These are phyloP conservation scores for Mycena galopus DNA, from an alignment of 768 basidiomycete genomes.

Conservation along the genomic window DNA sequence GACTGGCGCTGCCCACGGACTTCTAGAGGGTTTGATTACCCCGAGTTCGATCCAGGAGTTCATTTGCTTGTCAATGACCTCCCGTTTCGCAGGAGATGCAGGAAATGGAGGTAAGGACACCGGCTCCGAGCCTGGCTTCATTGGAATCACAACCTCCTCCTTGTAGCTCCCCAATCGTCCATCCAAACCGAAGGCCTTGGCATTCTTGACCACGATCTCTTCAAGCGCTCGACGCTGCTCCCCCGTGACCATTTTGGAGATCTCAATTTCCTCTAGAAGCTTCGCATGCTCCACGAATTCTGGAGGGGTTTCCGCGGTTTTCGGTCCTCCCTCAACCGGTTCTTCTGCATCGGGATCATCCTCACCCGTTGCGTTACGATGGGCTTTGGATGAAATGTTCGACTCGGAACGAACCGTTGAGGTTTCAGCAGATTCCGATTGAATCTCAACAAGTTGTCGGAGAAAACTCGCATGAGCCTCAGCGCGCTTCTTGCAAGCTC, in stretches of 20 bases:
- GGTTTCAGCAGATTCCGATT: neutral
- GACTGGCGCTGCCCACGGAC: slow-evolving; percentile 47
- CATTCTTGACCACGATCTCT: slow-evolving; percentile 32
- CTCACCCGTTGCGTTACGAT: neutral
- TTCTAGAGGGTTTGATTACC: slow-evolving; percentile 54
- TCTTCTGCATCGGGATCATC: neutral
- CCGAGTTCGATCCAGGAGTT: slow-evolving; percentile 47
- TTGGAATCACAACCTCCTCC: slow-evolving; percentile 39
- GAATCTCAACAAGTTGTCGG: neutral
- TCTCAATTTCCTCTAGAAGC: neutral
- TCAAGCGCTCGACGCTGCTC: slow-evolving; percentile 20
- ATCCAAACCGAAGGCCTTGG: slow-evolving; percentile 46
- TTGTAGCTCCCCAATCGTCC: slow-evolving; percentile 46
- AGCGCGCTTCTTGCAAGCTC: neutral
- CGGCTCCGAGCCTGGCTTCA: slow-evolving; percentile 41
- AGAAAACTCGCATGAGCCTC: neutral
- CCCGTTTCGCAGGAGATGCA: slow-evolving; percentile 38
- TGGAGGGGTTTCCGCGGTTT: neutral
- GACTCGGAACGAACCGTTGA: neutral
- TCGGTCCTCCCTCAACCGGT: neutral
- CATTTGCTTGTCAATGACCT: slow-evolving; percentile 45
- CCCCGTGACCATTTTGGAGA: neutral
- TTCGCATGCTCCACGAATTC: neutral
- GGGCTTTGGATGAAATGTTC: neutral
- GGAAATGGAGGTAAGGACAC: slow-evolving; percentile 42